Conservation (phyloP, 179 eudicot species). For the Spergularia azorica region DNA sequence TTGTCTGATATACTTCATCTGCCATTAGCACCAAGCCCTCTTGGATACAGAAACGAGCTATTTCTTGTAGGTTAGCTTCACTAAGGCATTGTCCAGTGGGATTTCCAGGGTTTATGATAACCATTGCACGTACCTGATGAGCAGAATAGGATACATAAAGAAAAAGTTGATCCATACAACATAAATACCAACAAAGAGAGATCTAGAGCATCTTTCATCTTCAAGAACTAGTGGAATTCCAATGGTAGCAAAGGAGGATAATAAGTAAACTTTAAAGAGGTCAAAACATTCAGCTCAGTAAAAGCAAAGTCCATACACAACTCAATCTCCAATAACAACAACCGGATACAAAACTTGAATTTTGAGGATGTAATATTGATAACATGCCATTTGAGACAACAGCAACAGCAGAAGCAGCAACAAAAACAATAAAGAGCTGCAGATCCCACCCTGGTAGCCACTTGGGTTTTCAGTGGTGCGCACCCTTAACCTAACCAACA, state of each 20-base stretch:
- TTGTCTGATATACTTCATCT: constrained; percentile 98
- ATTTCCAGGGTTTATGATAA: constrained; percentile 98
- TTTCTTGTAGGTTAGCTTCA: constrained; percentile 66
- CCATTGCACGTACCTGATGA: constrained; percentile 90
- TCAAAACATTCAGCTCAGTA: not conserved
- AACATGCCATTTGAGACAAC: not conserved
- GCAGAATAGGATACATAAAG: constrained; percentile 5
- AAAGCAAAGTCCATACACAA: not conserved
- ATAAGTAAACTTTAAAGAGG: not conserved
- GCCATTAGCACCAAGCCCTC: constrained; percentile 78
- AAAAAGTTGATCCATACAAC: not conserved
- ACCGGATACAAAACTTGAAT: not conserved
- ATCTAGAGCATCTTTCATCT: not conserved
- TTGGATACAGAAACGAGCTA: constrained; percentile 69
- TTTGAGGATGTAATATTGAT: no score
- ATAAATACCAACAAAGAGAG: constrained; percentile 9
- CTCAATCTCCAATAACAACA: not conserved
- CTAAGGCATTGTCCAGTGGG: constrained; percentile 99
- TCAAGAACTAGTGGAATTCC: not conserved
- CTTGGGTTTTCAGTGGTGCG: not conserved
- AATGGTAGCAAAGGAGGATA: not conserved
- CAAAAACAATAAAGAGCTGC: not conserved
- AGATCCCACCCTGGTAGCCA: not conserved
- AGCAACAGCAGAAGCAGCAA: no score
- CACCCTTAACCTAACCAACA: not conserved